phyloP scores from a whole-genome alignment of 805 yeast genomes.

The Hanseniaspora guilliermondii region DNA sequence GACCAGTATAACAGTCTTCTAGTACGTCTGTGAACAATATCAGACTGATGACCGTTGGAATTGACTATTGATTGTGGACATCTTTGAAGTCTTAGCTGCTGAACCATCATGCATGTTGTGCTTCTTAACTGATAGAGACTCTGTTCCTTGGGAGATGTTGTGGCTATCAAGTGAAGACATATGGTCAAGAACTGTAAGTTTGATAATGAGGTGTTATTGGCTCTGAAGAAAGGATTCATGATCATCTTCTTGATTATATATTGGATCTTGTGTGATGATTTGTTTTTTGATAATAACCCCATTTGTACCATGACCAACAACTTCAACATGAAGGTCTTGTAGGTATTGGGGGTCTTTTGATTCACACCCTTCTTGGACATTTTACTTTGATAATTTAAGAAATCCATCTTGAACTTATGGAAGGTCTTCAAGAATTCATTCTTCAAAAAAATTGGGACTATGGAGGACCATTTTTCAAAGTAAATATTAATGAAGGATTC shows the following conservation, averaged over 20 bases:
- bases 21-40: conserved; percentile 65
- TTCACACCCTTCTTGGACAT: not conserved
- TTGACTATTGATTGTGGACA: conserved; percentile 74
- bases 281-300: conserved; percentile 23
- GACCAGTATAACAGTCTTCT: conserved; percentile 79
- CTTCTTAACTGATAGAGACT: conserved; percentile 69
- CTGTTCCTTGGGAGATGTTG: conserved; percentile 52
- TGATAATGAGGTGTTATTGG: conserved; percentile 49
- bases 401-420: conserved; percentile 18
- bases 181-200: conserved; percentile 58
- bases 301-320: conserved; percentile 24
- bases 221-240: conserved; percentile 44
- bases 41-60: conserved; percentile 50
- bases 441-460: conserved; percentile 58
- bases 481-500: conserved; percentile 58
- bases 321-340: conserved; percentile 24
- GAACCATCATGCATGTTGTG: conserved; percentile 67
- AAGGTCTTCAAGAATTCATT: conserved; percentile 56
- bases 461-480: conserved; percentile 67
- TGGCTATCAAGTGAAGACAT: conserved; percentile 57
- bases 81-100: conserved; percentile 70
- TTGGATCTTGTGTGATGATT: conserved; percentile 40
- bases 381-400: not conserved
- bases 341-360: conserved; percentile 19
- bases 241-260: conserved; percentile 45